phyloP scores from a whole-genome alignment of 1,284 basidiomycete genomes.

The Trichosporon sp. region DNA sequence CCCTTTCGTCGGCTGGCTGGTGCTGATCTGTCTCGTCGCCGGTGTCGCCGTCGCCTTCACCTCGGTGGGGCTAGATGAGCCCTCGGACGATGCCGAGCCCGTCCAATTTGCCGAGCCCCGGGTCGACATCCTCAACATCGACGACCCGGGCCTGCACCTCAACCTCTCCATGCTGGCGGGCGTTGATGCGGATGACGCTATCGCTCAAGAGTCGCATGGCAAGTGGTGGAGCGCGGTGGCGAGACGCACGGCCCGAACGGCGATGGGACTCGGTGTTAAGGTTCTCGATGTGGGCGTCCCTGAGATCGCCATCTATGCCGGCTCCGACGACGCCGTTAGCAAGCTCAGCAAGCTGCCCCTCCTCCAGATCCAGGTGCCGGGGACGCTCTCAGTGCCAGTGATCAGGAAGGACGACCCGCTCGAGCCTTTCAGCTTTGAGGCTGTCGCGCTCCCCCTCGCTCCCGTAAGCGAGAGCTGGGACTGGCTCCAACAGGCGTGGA shows the following conservation, averaged over 20 bases:
- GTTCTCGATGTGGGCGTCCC: conserved; percentile 36
- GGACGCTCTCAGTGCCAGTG: conserved; percentile 39
- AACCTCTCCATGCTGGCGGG: conserved; percentile 47
- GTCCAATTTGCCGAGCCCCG: conserved; percentile 24
- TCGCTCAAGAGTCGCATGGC: conserved; percentile 44
- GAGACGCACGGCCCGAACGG: conserved; percentile 33
- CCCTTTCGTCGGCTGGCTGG: background rate
- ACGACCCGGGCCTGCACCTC: conserved; percentile 47
- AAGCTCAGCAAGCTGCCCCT: conserved; percentile 31
- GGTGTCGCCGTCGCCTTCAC: conserved; percentile 44
- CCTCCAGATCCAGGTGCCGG: conserved; percentile 37
- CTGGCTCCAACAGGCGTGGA: conserved; percentile 49
- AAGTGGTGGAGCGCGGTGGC: conserved; percentile 53
- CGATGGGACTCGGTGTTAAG: conserved; percentile 29
- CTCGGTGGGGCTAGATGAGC: conserved; percentile 17
- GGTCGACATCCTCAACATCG: conserved; percentile 49
- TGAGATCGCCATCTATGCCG: conserved; percentile 19
- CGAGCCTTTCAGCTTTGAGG: conserved; percentile 39
- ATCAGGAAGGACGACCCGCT: conserved; percentile 38
- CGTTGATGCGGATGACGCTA: conserved; percentile 47
- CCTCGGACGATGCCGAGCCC: conserved; percentile 1
- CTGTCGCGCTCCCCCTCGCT: conserved; percentile 43
- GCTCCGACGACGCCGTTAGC: background rate
- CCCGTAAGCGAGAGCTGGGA: conserved; percentile 43
- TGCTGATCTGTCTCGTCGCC: conserved; percentile 29